Base-by-base conservation (phyloP, 2,329 filamentous ascomycete genomes). In the Neonectria magnoliae region DNA sequence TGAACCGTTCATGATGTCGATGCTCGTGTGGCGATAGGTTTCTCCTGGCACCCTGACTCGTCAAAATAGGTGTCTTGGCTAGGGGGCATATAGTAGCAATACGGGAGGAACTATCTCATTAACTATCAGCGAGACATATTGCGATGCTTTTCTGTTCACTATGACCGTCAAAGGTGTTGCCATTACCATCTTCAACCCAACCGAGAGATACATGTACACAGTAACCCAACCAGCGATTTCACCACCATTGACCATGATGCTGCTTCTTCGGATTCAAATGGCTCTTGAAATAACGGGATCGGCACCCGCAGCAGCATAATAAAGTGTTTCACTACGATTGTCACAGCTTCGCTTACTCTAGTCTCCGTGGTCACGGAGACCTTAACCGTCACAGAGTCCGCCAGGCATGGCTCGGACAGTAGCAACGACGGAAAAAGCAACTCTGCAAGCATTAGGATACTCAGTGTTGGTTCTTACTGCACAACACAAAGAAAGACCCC, bases 31-130 rank as follows among this genome's bases (percentile, higher is more conserved):
- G 81, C 60, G 81, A 81, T 8, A 76, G 76, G 45, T 93, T 85
- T 79, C 91, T 91, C 2, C 91, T 93, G 79, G 91, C 89, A 1
- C 91, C 91, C 10, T 90, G 90, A 85, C 85, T 86, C 60, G 76
- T 91, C 71, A 89, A 89, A 81, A 80, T 91, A 54, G 88, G 89
- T 55, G 84, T 85, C 68, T 88, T 85, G 82, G 78, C 84, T 48
- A 22, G 71, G 71, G 0, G 71, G 72, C 3, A 25, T 25, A 25
- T 25, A 36, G 81, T 57, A 77, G 80, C 5, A 73, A 82, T 71
- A 77, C 85, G 69, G 77, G 83, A n/a, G 89, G 90, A 52, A 91
- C 88, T 25, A 84, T 90, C 62, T 76, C 87, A 59, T 93, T 90
- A 91, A 90, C 90, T 50, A 90, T 90, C 52, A 90, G 91, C 61